These are phyloP conservation scores for Pontederia paniculata DNA, from an alignment of 176 grass and related monocot genomes.

Conservation along the genomic window DNA sequence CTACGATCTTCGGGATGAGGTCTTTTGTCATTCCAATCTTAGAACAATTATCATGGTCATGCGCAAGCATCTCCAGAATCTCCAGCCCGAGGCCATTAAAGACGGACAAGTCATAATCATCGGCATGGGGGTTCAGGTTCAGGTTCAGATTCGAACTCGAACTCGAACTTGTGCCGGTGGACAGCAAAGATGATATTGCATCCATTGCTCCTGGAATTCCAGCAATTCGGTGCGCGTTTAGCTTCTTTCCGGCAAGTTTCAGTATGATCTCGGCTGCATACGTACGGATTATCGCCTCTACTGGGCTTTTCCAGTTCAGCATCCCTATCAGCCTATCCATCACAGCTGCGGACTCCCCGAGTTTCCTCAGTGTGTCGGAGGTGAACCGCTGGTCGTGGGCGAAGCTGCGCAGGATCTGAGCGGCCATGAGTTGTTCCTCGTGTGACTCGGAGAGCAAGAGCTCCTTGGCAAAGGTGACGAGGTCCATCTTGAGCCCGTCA, in stretches of 20 bases:
- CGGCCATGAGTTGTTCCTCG: slow-evolving; percentile 28
- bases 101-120: slow-evolving; percentile 20
- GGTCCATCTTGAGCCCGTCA: slow-evolving; percentile 30
- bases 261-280: slow-evolving; percentile 25
- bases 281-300: slow-evolving; percentile 15
- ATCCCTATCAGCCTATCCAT: slow-evolving; percentile 34
- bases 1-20: slow-evolving; percentile 43
- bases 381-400: slow-evolving; percentile 9
- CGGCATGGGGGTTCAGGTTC: not conserved
- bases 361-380: slow-evolving; percentile 20
- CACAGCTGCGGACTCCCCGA: slow-evolving; percentile 15
- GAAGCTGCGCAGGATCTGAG: slow-evolving; percentile 24
- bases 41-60: slow-evolving; percentile 44
- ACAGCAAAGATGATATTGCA: slow-evolving; percentile 48
- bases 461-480: slow-evolving; percentile 34
- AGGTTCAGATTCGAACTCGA: too few species aligned
- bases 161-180: slow-evolving; percentile 10
- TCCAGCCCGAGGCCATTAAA: slow-evolving; percentile 45
- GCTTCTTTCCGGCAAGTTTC: slow-evolving; percentile 18
- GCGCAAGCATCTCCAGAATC: slow-evolving; percentile 43
- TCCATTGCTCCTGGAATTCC: slow-evolving; percentile 55
- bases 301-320: slow-evolving; percentile 33
- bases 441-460: slow-evolving; percentile 16
- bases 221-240: slow-evolving; percentile 22
- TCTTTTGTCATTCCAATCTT: slow-evolving; percentile 45